These are phyloP conservation scores for Trypanosoma vivax DNA, from an alignment of 208 protist genomes.

Conservation along the genomic window DNA sequence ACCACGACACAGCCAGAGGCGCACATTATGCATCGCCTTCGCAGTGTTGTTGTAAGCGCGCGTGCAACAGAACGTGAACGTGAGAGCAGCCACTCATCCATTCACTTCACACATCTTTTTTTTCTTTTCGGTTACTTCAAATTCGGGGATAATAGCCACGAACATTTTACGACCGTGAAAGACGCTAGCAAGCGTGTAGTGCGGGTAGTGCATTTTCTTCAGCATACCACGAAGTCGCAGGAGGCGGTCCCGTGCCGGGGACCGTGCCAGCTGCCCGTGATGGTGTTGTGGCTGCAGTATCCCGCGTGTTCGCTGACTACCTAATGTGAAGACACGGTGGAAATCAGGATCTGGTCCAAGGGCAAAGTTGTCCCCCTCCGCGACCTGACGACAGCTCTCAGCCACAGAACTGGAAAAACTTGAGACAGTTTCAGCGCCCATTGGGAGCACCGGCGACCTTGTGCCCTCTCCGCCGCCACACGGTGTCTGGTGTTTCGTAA, in stretches of 20 bases:
- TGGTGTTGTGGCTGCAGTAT: not conserved
- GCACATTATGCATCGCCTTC: not conserved
- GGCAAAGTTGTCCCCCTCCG: conserved; percentile 4
- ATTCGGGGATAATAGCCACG: conserved; percentile 74
- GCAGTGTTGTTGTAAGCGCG: not conserved
- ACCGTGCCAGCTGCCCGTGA: not conserved
- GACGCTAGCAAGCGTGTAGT: conserved; percentile 78
- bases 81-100: not conserved
- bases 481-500: too few relatives aligned
- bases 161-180: conserved; percentile 55
- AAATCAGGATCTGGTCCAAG: conserved; percentile 69
- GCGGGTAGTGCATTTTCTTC: conserved; percentile 68
- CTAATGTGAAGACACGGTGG: conserved; percentile 64
- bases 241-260: conserved; percentile 30
- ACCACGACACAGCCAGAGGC: not conserved
- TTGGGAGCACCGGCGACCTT: not conserved
- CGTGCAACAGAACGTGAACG: not conserved
- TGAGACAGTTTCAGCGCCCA: too few relatives aligned
- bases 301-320: conserved; percentile 10
- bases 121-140: conserved; percentile 37
- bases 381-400: not conserved
- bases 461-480: too few relatives aligned
- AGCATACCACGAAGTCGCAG: conserved; percentile 50
- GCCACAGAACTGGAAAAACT: too few relatives aligned
- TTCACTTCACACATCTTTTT: not conserved